A percentile compares a stretch with the other conserved stretches of the same genome.
Conservation (phyloP, 1,284 basidiomycete genomes). For the Cutaneotrichosporon dermatis region DNA sequence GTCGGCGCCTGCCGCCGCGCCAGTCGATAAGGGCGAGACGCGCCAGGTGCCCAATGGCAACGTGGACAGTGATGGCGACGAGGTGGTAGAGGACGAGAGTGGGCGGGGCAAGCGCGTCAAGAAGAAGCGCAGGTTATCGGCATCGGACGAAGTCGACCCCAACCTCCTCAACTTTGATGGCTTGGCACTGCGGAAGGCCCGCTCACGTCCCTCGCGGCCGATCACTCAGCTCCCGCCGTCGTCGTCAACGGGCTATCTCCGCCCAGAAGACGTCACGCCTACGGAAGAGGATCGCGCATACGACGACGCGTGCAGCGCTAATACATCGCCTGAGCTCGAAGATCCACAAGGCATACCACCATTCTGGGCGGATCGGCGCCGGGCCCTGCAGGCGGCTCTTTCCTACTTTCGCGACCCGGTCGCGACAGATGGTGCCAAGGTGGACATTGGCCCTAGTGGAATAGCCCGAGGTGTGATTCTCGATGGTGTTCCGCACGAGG, state of each 20-base stretch:
- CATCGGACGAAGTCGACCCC: slow-evolving; percentile 26
- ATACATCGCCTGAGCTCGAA: slow-evolving; percentile 1
- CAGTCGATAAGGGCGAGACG: too few species aligned
- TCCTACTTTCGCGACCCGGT: slow-evolving; percentile 37
- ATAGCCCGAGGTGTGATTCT: slow-evolving; percentile 41
- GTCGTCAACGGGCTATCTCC: background rate
- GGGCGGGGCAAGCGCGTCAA: slow-evolving; percentile 25
- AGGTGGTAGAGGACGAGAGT: slow-evolving; percentile 9
- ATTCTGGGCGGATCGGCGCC: slow-evolving; percentile 38
- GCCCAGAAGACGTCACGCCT: slow-evolving; percentile 12
- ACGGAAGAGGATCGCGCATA: slow-evolving; percentile 25
- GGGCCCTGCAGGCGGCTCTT: slow-evolving; percentile 26
- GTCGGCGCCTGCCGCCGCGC: too few species aligned
- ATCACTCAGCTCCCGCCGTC: background rate
- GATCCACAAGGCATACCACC: slow-evolving; percentile 31
- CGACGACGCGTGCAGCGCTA: background rate
- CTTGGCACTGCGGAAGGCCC: slow-evolving; percentile 5
- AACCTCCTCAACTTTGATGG: slow-evolving; percentile 21
- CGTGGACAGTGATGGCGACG: background rate
- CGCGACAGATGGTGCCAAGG: slow-evolving; percentile 32
- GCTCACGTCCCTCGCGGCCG: background rate
- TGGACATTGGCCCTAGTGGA: slow-evolving; percentile 37
- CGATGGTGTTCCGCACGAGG: slow-evolving; percentile 25
- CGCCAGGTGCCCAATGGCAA: too few species aligned
- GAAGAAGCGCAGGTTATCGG: slow-evolving; percentile 30